Percentiles rank a stretch among this genome's conserved stretches.
These are phyloP conservation scores for Ogataea nitratoaversa DNA, from an alignment of 805 yeast species.

Conservation along the genomic window DNA sequence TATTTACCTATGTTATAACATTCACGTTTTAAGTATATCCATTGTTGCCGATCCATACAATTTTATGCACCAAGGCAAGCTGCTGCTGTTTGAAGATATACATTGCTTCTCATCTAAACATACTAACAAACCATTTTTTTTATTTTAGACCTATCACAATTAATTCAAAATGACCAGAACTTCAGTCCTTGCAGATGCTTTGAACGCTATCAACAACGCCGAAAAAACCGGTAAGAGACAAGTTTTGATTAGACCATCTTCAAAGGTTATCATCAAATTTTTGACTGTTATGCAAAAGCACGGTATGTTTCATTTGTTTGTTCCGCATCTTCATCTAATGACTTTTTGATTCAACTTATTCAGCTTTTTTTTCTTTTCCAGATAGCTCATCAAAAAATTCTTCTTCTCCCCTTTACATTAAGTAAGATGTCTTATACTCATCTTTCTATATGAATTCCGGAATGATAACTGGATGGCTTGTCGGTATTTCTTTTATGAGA, in stretches of 20 bases:
- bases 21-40: no score
- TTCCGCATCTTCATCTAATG: slow-evolving; percentile 1
- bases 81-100: slow-evolving; percentile 16
- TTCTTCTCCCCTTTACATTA: not conserved
- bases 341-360: not conserved
- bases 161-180: slow-evolving; percentile 82
- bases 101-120: not conserved
- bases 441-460: slow-evolving; percentile 47
- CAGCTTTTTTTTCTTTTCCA: not conserved
- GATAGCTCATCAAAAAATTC: no score
- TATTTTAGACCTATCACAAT: slow-evolving; percentile 4
- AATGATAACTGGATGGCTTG: slow-evolving; percentile 98
- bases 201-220: slow-evolving; percentile 98
- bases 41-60: no score
- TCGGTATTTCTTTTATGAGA: slow-evolving; percentile 44
- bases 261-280: slow-evolving; percentile 97
- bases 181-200: slow-evolving; percentile 98
- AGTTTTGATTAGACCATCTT: slow-evolving; percentile 96
- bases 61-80: no score
- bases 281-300: slow-evolving; percentile 97
- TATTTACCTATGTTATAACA: not conserved
- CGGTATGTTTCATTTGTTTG: slow-evolving; percentile 49
- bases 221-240: slow-evolving; percentile 99
- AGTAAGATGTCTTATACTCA: no score
- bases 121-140: slow-evolving; percentile 30